phyloP scores from a whole-genome alignment of 176 grass and related monocot genomes.

The Avena sativa region DNA sequence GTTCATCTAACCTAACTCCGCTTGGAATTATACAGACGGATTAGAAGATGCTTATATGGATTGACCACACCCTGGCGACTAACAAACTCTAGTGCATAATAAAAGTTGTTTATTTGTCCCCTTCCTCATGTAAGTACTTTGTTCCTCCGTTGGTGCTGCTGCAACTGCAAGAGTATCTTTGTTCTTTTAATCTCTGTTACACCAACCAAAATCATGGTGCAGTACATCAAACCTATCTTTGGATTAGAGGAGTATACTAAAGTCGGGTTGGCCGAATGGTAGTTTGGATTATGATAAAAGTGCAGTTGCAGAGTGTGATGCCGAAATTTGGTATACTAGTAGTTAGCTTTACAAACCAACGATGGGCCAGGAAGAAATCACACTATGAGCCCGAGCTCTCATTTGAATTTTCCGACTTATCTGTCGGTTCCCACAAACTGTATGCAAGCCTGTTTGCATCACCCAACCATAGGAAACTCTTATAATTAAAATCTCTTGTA shows the following conservation, averaged over 20 bases:
- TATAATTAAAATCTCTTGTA: neutral
- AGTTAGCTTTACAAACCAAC: conserved; percentile 13
- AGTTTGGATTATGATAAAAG: conserved; percentile 14
- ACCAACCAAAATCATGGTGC: neutral
- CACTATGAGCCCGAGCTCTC: too few relatives aligned
- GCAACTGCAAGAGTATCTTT: conserved; percentile 55
- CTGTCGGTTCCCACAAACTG: conserved; percentile 21
- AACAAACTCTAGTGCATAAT: neutral
- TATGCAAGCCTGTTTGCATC: neutral
- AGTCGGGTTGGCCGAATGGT: conserved; percentile 20
- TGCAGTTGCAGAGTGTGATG: neutral
- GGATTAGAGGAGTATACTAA: conserved; percentile 17
- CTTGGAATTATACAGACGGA: conserved; percentile 32
- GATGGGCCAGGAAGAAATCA: conserved; percentile 29
- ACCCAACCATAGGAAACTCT: neutral
- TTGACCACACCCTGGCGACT: conserved; percentile 6
- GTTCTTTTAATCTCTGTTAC: conserved; percentile 30
- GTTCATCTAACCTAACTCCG: conserved; percentile 9
- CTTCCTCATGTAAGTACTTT: conserved; percentile 36
- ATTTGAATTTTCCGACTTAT: neutral
- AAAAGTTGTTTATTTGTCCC: conserved; percentile 35
- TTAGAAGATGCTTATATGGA: conserved; percentile 4
- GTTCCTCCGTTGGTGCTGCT: conserved; percentile 45
- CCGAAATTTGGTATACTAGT: neutral
- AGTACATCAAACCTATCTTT: neutral